These are phyloP conservation scores for Apophysomyces ossiformis DNA, from an alignment of 371 early-diverging fungal genomes.

Conservation along the genomic window DNA sequence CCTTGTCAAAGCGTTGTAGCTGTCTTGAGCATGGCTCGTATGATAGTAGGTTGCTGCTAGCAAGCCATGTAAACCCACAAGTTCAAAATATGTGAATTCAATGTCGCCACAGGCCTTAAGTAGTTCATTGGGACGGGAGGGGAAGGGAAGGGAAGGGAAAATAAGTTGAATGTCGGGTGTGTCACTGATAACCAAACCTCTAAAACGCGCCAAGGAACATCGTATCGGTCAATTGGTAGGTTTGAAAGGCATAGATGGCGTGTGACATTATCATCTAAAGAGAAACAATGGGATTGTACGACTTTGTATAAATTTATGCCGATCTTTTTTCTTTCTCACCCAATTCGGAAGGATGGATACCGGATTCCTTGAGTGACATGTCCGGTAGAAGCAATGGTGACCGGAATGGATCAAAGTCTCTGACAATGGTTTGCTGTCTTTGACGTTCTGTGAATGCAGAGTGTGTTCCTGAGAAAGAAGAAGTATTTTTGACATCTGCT, in stretches of 20 bases:
- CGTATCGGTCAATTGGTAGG: neutral
- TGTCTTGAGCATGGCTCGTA: slow-evolving; percentile 4
- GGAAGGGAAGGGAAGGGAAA: no score
- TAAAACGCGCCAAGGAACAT: neutral
- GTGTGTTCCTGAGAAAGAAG: neutral
- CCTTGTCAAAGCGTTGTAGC: slow-evolving; percentile 6
- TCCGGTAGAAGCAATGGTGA: slow-evolving; percentile 4
- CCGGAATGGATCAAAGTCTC: neutral
- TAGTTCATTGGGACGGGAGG: neutral
- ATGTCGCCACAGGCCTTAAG: slow-evolving; percentile 15
- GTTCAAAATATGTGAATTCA: slow-evolving; percentile 13
- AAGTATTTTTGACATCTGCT: neutral
- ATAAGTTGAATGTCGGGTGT: no score
- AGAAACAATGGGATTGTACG: neutral
- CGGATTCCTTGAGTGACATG: neutral
- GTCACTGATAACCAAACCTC: neutral
- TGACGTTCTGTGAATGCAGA: neutral
- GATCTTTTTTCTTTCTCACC: neutral
- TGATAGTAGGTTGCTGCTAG: slow-evolving; percentile 17
- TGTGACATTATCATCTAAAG: neutral
- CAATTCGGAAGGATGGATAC: neutral
- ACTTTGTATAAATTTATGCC: no score
- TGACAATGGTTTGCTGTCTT: neutral
- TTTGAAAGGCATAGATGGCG: slow-evolving; percentile 6
- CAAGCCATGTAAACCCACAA: neutral